These are phyloP conservation scores for Colletotrichum brevisporum DNA, from an alignment of 2,329 filamentous ascomycete genomes.

Conservation along the genomic window DNA sequence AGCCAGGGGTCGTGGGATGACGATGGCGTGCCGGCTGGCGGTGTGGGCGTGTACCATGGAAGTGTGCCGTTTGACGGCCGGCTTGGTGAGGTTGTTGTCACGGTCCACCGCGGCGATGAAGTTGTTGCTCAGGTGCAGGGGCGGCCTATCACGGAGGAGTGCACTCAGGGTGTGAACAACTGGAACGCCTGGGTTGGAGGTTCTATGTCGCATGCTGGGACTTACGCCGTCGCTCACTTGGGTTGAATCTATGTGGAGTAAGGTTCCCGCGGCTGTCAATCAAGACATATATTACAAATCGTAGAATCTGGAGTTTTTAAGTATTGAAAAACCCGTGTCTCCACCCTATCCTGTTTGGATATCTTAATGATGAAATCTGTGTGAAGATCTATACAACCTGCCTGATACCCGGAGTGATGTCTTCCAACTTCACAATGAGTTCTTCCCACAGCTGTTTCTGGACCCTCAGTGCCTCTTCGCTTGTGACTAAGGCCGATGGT, in stretches of 20 bases:
- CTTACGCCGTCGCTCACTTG: constrained; percentile 27
- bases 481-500: constrained; percentile 47
- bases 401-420: constrained; percentile 54
- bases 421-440: constrained; percentile 58
- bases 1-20: constrained; percentile 42
- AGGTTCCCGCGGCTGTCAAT: too few species aligned
- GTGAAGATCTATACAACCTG: too few species aligned
- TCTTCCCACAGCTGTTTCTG: constrained; percentile 58
- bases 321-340: too few species aligned
- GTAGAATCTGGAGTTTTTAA: too few species aligned
- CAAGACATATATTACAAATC: too few species aligned
- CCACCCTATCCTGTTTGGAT: too few species aligned
- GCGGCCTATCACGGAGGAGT: constrained; percentile 31
- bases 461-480: constrained; percentile 52
- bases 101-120: constrained; percentile 19
- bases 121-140: constrained; percentile 32
- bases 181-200: constrained; percentile 41
- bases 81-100: constrained; percentile 46
- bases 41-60: constrained; percentile 50
- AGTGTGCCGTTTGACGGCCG: constrained; percentile 44
- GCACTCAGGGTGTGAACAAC: constrained; percentile 37
- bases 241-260: not conserved
- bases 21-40: constrained; percentile 43
- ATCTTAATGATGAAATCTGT: too few species aligned
- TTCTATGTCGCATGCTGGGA: not conserved